Evolutionary conservation across 1,139 yeast genomes (phyloP).

Genomic region (Yarrowia galli): DNA sequence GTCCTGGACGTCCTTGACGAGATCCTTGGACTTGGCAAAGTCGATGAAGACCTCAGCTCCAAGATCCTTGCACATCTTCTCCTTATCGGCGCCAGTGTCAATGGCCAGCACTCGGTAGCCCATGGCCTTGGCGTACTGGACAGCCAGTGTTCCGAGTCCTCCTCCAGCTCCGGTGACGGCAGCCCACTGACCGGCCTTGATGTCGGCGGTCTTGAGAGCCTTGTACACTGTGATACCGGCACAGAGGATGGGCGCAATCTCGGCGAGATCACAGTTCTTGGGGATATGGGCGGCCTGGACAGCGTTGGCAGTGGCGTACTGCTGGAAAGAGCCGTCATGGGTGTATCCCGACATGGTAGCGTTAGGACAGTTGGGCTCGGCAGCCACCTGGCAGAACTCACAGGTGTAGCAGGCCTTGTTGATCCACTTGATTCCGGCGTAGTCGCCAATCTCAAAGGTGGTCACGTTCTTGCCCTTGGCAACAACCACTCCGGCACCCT

Average conservation of each 20-base stretch:
- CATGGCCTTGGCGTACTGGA: slow-evolving; percentile 84
- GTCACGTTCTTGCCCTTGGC: slow-evolving; percentile 65
- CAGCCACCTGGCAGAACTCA: slow-evolving; percentile 71
- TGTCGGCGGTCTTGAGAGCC: slow-evolving; percentile 74
- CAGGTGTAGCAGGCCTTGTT: slow-evolving; percentile 77
- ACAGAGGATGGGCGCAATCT: slow-evolving; percentile 76
- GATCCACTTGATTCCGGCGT: slow-evolving; percentile 76
- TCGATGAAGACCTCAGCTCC: slow-evolving; percentile 80
- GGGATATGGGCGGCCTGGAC: slow-evolving; percentile 84
- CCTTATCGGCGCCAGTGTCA: slow-evolving; percentile 76
- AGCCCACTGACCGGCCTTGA: slow-evolving; percentile 78
- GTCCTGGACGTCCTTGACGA: slow-evolving; percentile 59
- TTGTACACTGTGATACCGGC: slow-evolving; percentile 88
- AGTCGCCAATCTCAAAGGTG: slow-evolving; percentile 70
- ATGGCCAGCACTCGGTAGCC: slow-evolving; percentile 79
- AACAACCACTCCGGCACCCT: slow-evolving; percentile 77
- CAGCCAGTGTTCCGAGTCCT: slow-evolving; percentile 81
- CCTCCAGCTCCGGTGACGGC: slow-evolving; percentile 86
- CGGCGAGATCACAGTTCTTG: slow-evolving; percentile 71
- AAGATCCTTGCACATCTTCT: slow-evolving; percentile 59
- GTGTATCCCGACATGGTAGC: slow-evolving; percentile 81
- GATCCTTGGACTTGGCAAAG: slow-evolving; percentile 58
- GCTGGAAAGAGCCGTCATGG: slow-evolving; percentile 84
- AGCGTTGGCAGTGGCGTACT: slow-evolving; percentile 85
- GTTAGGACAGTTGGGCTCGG: slow-evolving; percentile 71